phyloP scores from a whole-genome alignment of 306 rosid genomes.

The Prinsepia uniflora region DNA sequence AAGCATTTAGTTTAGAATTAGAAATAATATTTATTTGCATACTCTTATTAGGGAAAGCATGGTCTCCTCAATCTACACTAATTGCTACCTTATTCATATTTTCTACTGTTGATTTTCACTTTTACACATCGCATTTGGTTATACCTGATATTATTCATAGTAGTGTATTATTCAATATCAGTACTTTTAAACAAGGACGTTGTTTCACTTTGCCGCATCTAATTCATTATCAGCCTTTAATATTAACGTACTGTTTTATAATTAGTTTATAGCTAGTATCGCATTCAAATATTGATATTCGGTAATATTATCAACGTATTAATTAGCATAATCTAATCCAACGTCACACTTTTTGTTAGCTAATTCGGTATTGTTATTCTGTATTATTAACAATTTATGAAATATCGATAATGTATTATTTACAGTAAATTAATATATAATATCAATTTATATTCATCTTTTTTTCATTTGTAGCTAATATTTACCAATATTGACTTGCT shows the following conservation, averaged over 20 bases:
- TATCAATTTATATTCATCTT: neutral
- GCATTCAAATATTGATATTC: too few relatives aligned
- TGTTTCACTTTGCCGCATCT: neutral
- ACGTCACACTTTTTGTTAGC: neutral
- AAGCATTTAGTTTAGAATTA: neutral
- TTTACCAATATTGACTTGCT: neutral
- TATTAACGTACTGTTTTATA: too few relatives aligned
- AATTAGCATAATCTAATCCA: neutral
- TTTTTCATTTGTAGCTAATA: neutral
- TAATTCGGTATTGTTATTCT: neutral
- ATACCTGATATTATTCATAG: too few relatives aligned
- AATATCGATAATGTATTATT: neutral
- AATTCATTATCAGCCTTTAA: neutral
- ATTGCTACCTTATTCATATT: neutral
- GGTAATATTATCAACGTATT: neutral
- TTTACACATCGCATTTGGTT: neutral
- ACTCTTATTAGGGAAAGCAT: neutral
- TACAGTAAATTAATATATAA: too few relatives aligned
- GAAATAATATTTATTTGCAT: neutral
- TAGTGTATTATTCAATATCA: too few relatives aligned
- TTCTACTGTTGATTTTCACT: neutral
- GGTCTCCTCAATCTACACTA: neutral
- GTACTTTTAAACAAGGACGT: too few relatives aligned
- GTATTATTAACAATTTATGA: neutral
- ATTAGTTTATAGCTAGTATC: too few relatives aligned